phyloP scores from a whole-genome alignment of 2,329 filamentous ascomycete species.

The Neofusicoccum ribis region DNA sequence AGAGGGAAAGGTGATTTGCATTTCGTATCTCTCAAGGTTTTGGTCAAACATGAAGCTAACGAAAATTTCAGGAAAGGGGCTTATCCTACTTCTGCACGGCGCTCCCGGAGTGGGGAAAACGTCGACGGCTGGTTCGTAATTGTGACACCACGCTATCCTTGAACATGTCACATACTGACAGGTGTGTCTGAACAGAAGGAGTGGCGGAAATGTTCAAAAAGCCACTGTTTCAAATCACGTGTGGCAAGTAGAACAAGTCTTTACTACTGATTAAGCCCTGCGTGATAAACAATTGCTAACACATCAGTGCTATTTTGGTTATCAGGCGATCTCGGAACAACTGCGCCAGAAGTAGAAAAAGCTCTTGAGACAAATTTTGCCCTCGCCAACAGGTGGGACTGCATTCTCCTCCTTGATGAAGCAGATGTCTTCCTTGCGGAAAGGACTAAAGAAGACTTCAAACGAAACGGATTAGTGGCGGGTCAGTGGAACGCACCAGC shows the following conservation, averaged over 20 bases:
- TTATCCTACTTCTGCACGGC: not conserved
- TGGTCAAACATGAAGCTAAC: too few relatives aligned
- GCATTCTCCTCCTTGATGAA: constrained; percentile 18
- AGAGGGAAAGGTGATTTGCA: too few relatives aligned
- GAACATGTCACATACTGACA: too few relatives aligned
- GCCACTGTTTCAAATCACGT: constrained; percentile 4
- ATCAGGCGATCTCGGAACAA: constrained; percentile 20
- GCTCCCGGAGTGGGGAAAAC: constrained; percentile 13
- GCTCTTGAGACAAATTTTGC: constrained; percentile 20
- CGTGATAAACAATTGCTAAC: too few relatives aligned
- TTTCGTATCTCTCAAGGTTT: too few relatives aligned
- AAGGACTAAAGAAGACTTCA: constrained; percentile 77
- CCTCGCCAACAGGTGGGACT: constrained; percentile 14
- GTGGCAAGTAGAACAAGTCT: not conserved
- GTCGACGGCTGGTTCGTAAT: not conserved
- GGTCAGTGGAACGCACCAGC: constrained; percentile 32
- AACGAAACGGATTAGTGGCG: constrained; percentile 80
- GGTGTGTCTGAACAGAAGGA: not conserved
- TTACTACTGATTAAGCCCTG: too few relatives aligned
- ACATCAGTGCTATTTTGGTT: too few relatives aligned
- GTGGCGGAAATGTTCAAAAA: not conserved
- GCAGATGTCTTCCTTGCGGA: constrained; percentile 65
- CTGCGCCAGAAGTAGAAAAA: constrained; percentile 17
- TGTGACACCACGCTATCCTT: too few relatives aligned
- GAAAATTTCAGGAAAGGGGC: too few relatives aligned